Evolutionary conservation across 2,329 filamentous ascomycete species (phyloP), one percentile per base, ranked within the genome.

Genomic region (Hypoxylon sp.): DNA sequence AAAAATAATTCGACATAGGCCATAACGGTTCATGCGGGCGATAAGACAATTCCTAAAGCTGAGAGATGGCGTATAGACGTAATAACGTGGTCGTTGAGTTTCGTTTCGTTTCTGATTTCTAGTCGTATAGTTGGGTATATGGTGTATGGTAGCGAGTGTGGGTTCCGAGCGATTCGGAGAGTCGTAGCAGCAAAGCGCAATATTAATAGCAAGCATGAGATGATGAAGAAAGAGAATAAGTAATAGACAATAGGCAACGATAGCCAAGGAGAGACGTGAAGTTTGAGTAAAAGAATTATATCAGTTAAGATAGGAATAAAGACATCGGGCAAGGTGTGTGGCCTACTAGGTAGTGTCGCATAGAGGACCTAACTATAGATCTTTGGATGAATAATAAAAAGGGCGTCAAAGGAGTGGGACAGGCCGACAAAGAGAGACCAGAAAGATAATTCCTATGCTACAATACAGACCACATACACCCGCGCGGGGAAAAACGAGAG

Each of bases 401-500:
- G 54, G 54, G 22, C 22, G 22, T 26, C 6, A 62, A 59, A 64
- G 60, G 61, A 69, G 67, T 58, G 65, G 65, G 64, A 69, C 56
- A 62, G 66, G 56, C 60, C 52, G 63, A 68, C 56, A 65, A 69
- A 54, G 68, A 64, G 65, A 61, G 64, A 66, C 58, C 66, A 59
- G 50, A 64, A 64, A 61, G 68, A 69, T 47, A 55, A 53, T 67
- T 60, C 59, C 63, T 66, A 70, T 63, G 65, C 67, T 65, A 70
- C 62, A 41, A 69, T 50, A 67, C 66, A 64, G 60, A 59, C 63
- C 59, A 63, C 70, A 70, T 63, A 69, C 68, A 70, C 68, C 62
- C 65, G 67, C 67, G 56, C 61, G 59, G 54, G 57, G 56, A 56
- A 68, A 68, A 70, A 69, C 68, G 64, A 63, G 59, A 70, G 54